These are phyloP conservation scores for Taphrina sp. DNA, from an alignment of 1,139 yeast species.

Conservation along the genomic window DNA sequence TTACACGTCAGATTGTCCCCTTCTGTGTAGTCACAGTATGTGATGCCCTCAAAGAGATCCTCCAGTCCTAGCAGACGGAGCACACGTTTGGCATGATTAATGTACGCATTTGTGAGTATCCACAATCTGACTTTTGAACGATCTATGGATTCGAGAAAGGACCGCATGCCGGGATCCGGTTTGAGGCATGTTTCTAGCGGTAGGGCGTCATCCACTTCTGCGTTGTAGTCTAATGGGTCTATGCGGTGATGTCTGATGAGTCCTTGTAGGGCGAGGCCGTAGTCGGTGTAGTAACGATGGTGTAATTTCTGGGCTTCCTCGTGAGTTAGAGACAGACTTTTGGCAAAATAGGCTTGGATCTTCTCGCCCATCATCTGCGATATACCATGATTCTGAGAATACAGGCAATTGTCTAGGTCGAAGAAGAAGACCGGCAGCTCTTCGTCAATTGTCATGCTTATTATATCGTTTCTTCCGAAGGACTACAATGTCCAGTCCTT, in stretches of 20 bases:
- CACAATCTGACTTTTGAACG: slow-evolving; percentile 59
- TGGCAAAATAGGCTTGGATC: slow-evolving; percentile 77
- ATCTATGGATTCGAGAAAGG: slow-evolving; percentile 45
- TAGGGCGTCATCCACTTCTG: slow-evolving; percentile 84
- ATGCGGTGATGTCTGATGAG: slow-evolving; percentile 45
- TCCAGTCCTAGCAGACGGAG: slow-evolving; percentile 77
- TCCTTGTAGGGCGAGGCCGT: slow-evolving; percentile 93
- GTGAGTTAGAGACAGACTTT: slow-evolving; percentile 58
- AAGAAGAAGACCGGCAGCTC: slow-evolving; percentile 57
- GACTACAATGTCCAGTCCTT: too few relatives aligned
- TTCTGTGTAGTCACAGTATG: slow-evolving; percentile 78
- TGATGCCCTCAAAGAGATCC: slow-evolving; percentile 86
- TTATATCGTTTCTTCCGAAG: not conserved
- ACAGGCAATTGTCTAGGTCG: slow-evolving; percentile 89
- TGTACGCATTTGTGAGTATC: slow-evolving; percentile 93
- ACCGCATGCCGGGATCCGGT: slow-evolving; percentile 50
- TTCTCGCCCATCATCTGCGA: slow-evolving; percentile 85
- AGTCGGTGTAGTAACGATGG: slow-evolving; percentile 71
- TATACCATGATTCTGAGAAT: slow-evolving; percentile 67
- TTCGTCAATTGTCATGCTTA: slow-evolving; percentile 15
- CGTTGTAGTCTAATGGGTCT: slow-evolving; percentile 84
- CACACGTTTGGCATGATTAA: slow-evolving; percentile 74
- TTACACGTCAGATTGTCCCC: slow-evolving; percentile 69
- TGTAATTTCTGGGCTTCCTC: slow-evolving; percentile 77
- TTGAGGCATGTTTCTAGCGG: slow-evolving; percentile 73